Conservation (phyloP, 1,139 yeast species). For the Blastobotrys aristatus region DNA sequence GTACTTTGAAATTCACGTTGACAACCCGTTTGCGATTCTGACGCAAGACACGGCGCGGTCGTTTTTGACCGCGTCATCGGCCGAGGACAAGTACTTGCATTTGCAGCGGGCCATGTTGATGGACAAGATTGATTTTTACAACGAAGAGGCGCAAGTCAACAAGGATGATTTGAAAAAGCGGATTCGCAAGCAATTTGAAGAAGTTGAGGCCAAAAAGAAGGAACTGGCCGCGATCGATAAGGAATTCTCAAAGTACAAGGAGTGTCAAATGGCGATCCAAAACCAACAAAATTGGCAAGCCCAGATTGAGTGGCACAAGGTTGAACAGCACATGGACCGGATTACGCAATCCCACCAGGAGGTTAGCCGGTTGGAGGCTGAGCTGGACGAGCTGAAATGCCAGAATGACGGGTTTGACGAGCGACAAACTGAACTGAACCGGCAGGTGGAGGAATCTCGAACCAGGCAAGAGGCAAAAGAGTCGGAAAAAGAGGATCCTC, state of each 20-base stretch:
- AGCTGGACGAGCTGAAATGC: conserved; percentile 18
- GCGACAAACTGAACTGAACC: background rate
- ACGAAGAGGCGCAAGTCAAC: conserved; percentile 33
- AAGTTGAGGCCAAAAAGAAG: background rate
- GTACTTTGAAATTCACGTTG: conserved; percentile 71
- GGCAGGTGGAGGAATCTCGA: background rate
- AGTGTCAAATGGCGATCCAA: background rate
- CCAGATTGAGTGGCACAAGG: conserved; percentile 21
- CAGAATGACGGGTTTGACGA: conserved; percentile 22
- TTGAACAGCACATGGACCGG: conserved; percentile 24
- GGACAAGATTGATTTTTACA: conserved; percentile 40
- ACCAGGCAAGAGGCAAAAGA: background rate
- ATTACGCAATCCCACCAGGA: conserved; percentile 28
- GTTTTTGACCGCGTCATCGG: conserved; percentile 46
- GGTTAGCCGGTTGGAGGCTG: conserved; percentile 19
- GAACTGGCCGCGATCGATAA: background rate
- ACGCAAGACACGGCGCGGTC: conserved; percentile 95
- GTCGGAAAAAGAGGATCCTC: background rate
- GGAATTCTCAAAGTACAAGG: background rate
- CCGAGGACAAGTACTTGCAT: conserved; percentile 62
- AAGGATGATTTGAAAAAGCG: conserved; percentile 29
- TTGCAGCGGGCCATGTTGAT: conserved; percentile 79
- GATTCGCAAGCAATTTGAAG: background rate
- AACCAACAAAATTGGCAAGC: background rate
- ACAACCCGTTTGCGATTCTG: conserved; percentile 87